Evolutionary conservation across 2,329 filamentous ascomycete species (phyloP).

Genomic region (Pseudocercospora pini-densiflorae): DNA sequence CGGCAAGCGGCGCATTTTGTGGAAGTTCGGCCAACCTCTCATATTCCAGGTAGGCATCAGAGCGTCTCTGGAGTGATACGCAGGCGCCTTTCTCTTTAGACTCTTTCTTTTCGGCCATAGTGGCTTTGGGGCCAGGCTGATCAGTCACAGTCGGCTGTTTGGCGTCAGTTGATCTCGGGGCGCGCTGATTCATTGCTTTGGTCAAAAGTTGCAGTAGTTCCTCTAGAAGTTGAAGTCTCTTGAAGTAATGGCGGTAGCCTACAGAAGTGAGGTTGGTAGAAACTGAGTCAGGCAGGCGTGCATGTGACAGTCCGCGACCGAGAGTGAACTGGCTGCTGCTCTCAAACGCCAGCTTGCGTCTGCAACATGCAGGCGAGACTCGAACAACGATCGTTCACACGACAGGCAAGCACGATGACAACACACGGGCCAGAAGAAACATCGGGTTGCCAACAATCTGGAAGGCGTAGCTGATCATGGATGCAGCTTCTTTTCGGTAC

Average conservation of each 20-base stretch:
- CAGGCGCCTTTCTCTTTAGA: not conserved
- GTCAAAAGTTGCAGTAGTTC: not conserved
- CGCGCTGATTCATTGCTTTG: not conserved
- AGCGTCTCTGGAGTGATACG: not conserved
- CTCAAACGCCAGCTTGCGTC: not conserved
- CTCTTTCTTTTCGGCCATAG: not conserved
- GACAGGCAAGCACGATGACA: too few species aligned
- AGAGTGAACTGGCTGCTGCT: not conserved
- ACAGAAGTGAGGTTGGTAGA: not conserved
- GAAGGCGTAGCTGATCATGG: not conserved
- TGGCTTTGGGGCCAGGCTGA: not conserved
- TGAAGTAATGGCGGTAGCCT: not conserved
- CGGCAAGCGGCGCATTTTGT: not conserved
- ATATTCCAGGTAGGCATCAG: constrained; percentile 2
- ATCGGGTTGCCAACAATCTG: too few species aligned
- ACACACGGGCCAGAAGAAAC: too few species aligned
- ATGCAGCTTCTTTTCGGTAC: too few species aligned
- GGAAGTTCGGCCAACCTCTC: not conserved
- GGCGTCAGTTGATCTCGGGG: not conserved
- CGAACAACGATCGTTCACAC: not conserved
- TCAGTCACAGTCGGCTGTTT: not conserved
- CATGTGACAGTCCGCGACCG: not conserved
- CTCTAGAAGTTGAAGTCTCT: not conserved
- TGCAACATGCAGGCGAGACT: not conserved
- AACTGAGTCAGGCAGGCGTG: not conserved